Percentiles rank a stretch among this genome's conserved stretches.
These are phyloP conservation scores for Mucuna pruriens DNA, from an alignment of 306 rosid genomes.

Conservation along the genomic window DNA sequence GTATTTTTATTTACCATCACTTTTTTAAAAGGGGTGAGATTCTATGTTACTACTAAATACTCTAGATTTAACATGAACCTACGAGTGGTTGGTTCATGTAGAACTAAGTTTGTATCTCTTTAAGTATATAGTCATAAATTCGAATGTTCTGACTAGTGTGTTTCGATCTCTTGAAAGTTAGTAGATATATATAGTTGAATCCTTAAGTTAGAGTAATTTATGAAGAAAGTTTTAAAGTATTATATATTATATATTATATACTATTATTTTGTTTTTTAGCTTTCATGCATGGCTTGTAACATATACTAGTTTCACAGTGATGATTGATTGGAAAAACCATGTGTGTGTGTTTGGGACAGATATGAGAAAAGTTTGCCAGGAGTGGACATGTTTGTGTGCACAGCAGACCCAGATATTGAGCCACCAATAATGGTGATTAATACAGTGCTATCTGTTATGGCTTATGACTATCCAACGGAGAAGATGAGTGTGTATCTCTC, in stretches of 20 bases:
- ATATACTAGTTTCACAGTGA: neutral
- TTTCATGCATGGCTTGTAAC: neutral
- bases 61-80: too few species aligned
- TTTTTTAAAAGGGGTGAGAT: neutral
- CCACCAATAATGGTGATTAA: slow-evolving; percentile 80
- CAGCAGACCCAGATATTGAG: slow-evolving; percentile 78
- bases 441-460: slow-evolving; percentile 80
- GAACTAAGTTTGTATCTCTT: too few species aligned
- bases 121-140: too few species aligned
- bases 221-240: neutral
- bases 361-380: slow-evolving; percentile 56
- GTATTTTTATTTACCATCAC: neutral
- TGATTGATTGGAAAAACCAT: neutral
- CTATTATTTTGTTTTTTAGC: neutral
- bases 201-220: neutral
- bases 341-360: slow-evolving; percentile 39
- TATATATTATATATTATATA: too few species aligned
- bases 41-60: neutral
- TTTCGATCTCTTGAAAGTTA: too few species aligned
- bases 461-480: slow-evolving; percentile 74
- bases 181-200: neutral
- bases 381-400: slow-evolving; percentile 87
- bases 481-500: slow-evolving; percentile 81
- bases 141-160: too few species aligned
- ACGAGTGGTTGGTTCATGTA: too few species aligned